Evolutionary conservation across 139 green algal genomes (phyloP), one percentile per base, ranked within the genome.

Genomic region (Tetraselmis striata): DNA sequence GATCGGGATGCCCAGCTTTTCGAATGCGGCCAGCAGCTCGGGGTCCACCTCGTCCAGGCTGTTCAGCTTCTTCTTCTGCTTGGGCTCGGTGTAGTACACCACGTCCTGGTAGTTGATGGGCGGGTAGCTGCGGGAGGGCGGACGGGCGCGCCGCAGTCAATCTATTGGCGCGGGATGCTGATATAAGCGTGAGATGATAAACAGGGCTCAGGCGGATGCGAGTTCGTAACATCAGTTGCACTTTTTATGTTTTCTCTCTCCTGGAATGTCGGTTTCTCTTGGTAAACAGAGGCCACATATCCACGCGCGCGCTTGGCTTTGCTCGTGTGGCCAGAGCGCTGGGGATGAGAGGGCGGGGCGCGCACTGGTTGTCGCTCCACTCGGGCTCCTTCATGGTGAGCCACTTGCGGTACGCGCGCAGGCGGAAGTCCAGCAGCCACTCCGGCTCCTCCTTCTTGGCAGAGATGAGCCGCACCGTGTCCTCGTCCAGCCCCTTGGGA

Each of bases 381-480:
- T 86, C 83, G 0, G 95, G 95, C 85, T 98, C 94, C 79, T 92
- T 91, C 97, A 99, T 99, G 1, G 94, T 99, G 22, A 98, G 89
- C 97, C 97, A 99, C 67, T 95, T 94, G 25, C 92, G 84, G 85
- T 93, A 99, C 0, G 96, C 97, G 76, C 94, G 94, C 23, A 99
- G 90, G 23, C 93, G 85, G 81, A 99, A 99, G 31, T 99, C 96
- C 28, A 99, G 93, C 92, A 99, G 94, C 97, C 97, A 99, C 31
- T 99, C 95, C 22, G 97, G 97, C 91, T 99, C 97, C 1, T 96
- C 88, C 91, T 99, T 99, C 90, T 99, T 99, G 30, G 91, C 92
- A 0, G 92, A 98, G 45, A 99, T 99, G 18, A 96, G 91, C 0
- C 96, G 88, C 28, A 99, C 96, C 11, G 97, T 94, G n/a, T 98